phyloP scores from a whole-genome alignment of 2,329 filamentous ascomycete species.

The Penicillium sp. region DNA sequence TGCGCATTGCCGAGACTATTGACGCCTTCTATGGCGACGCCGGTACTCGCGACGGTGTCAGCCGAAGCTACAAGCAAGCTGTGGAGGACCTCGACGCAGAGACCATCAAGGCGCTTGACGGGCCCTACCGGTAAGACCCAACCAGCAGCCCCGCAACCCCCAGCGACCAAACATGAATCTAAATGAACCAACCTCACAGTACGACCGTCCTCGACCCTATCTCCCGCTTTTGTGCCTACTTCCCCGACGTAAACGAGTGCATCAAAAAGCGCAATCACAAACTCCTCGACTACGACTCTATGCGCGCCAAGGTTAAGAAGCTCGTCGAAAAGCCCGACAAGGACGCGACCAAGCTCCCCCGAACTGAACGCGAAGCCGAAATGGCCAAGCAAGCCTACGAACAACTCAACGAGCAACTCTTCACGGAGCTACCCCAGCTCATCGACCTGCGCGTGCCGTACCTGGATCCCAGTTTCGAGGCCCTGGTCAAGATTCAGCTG shows the following conservation, averaged over 20 bases:
- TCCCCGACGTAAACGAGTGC: constrained; percentile 98
- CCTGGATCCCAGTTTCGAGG: constrained; percentile 94
- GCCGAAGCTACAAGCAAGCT: constrained; percentile 95
- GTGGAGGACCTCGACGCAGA: constrained; percentile 97
- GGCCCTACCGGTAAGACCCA: constrained; percentile 74
- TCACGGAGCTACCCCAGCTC: constrained; percentile 87
- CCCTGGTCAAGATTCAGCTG: constrained; percentile 96
- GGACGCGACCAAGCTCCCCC: constrained; percentile 92
- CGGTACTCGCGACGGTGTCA: constrained; percentile 91
- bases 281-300: constrained; percentile 94
- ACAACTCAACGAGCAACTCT: constrained; percentile 94
- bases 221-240: constrained; percentile 94
- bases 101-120: constrained; percentile 97
- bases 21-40: constrained; percentile 98
- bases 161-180: not conserved
- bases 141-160: too few relatives aligned
- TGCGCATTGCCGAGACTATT: constrained; percentile 99
- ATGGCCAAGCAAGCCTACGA: constrained; percentile 94
- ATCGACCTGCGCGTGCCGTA: constrained; percentile 97
- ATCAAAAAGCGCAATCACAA: constrained; percentile 99
- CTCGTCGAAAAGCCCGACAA: constrained; percentile 98
- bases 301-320: constrained; percentile 95
- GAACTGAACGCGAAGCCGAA: constrained; percentile 93
- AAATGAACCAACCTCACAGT: constrained; percentile 45
- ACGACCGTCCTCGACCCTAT: constrained; percentile 96